Conservation (phyloP, 2,329 filamentous ascomycete genomes). For the Sarocladium kiliense region DNA sequence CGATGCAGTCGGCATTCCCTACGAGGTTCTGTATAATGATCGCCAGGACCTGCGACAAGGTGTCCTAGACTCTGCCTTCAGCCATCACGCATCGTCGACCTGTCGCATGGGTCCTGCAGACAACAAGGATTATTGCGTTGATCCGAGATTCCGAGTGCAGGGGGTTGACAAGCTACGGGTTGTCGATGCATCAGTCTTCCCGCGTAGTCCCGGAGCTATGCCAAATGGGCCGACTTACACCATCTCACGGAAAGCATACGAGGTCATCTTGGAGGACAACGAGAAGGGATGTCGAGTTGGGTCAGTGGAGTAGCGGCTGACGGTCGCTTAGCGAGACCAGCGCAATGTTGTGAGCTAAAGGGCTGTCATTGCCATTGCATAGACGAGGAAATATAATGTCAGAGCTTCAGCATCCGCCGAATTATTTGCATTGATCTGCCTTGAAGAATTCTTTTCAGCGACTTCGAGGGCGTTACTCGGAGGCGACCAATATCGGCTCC, state of each 20-base stretch:
- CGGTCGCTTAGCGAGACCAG: too few species aligned
- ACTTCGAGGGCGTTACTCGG: too few species aligned
- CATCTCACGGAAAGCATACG: constrained; percentile 4
- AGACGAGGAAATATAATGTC: too few species aligned
- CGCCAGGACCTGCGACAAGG: constrained; percentile 13
- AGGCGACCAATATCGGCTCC: too few species aligned
- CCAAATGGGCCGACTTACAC: constrained; percentile 8
- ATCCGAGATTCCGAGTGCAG: constrained; percentile 42
- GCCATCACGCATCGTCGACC: constrained; percentile 28
- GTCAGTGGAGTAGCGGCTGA: too few species aligned
- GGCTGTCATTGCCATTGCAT: too few species aligned
- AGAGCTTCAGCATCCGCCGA: too few species aligned
- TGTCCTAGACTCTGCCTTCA: constrained; percentile 25
- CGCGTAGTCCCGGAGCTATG: constrained; percentile 22
- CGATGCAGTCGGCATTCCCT: constrained; percentile 8
- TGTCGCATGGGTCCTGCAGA: constrained; percentile 26
- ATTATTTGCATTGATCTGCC: too few species aligned
- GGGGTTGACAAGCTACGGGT: constrained; percentile 40
- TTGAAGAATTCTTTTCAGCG: too few species aligned
- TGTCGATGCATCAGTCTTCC: constrained; percentile 41
- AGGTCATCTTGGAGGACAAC: constrained; percentile 5
- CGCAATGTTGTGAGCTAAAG: too few species aligned
- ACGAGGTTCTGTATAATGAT: constrained; percentile 2
- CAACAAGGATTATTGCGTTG: constrained; percentile 35
- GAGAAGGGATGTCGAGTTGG: too few species aligned